These are phyloP conservation scores for Ustulina deusta DNA, from an alignment of 2,329 filamentous ascomycete genomes.

Conservation along the genomic window DNA sequence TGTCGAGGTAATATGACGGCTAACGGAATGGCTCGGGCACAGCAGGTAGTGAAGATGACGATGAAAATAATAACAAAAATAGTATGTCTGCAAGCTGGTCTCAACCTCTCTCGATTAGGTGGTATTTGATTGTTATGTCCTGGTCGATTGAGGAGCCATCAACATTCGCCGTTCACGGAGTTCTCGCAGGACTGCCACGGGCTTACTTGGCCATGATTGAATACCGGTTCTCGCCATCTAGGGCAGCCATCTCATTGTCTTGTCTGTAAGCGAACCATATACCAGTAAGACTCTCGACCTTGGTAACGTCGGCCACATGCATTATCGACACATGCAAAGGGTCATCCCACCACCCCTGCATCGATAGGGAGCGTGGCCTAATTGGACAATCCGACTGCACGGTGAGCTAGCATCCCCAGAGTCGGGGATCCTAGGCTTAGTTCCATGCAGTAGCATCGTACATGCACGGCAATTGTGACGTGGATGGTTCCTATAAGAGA, in stretches of 20 bases:
- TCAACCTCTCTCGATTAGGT: background rate
- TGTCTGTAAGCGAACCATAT: background rate
- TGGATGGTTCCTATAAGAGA: too few species aligned
- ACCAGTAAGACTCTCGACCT: background rate
- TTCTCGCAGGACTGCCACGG: background rate
- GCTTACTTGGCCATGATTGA: too few species aligned
- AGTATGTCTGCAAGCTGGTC: background rate
- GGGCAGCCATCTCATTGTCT: background rate
- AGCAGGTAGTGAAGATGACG: too few species aligned
- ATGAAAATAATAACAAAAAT: background rate
- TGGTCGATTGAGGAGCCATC: background rate
- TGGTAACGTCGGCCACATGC: background rate
- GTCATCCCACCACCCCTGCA: slow-evolving; percentile 9
- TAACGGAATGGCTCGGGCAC: background rate
- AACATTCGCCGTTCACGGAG: slow-evolving; percentile 7
- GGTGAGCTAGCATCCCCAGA: slow-evolving; percentile 12
- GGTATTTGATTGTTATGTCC: background rate
- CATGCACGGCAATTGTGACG: slow-evolving; percentile 3
- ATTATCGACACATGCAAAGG: slow-evolving; percentile 16
- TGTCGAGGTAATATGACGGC: background rate
- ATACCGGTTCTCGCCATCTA: too few species aligned
- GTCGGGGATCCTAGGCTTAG: background rate
- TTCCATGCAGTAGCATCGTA: background rate
- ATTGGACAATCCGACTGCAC: slow-evolving; percentile 15
- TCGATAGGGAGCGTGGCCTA: background rate